Evolutionary conservation across 345 rosid genomes (phyloP).

Genomic region (Aethionema arabicum): DNA sequence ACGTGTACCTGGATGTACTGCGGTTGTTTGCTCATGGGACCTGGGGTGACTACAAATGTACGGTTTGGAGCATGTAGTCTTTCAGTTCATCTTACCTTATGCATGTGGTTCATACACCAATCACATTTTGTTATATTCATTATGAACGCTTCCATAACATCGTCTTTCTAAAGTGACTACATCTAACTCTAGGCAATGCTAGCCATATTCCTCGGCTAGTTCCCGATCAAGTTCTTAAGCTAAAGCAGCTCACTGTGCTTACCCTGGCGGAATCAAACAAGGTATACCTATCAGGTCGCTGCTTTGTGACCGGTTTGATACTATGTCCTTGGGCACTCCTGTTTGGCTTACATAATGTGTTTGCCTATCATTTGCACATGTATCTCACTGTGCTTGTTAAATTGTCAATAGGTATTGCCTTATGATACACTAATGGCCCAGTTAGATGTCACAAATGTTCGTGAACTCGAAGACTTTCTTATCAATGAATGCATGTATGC

Average conservation of each 20-base stretch:
- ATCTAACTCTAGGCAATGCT: slow-evolving; percentile 52
- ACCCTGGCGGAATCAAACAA: slow-evolving; percentile 86
- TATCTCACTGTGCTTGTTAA: slow-evolving; percentile 21
- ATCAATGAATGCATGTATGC: slow-evolving; percentile 95
- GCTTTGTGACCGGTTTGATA: background rate
- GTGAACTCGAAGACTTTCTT: slow-evolving; percentile 98
- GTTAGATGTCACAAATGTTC: slow-evolving; percentile 85
- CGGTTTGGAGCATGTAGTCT: background rate
- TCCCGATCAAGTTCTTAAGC: slow-evolving; percentile 84
- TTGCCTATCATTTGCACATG: slow-evolving; percentile 14
- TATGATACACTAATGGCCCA: slow-evolving; percentile 87
- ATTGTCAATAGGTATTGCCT: slow-evolving; percentile 59
- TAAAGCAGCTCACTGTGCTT: slow-evolving; percentile 93
- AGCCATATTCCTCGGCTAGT: slow-evolving; percentile 54
- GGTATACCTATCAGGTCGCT: slow-evolving; percentile 39
- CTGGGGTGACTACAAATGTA: slow-evolving; percentile 92
- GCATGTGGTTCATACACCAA: background rate
- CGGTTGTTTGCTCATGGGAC: slow-evolving; percentile 91
- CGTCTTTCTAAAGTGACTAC: background rate
- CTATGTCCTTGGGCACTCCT: background rate
- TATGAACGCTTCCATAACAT: background rate
- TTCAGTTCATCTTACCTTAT: background rate
- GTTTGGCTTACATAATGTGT: background rate
- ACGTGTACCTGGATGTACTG: slow-evolving; percentile 56
- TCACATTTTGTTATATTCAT: background rate